These are phyloP conservation scores for Coffea canephora DNA, from an alignment of 257 asterid genomes.

Conservation along the genomic window DNA sequence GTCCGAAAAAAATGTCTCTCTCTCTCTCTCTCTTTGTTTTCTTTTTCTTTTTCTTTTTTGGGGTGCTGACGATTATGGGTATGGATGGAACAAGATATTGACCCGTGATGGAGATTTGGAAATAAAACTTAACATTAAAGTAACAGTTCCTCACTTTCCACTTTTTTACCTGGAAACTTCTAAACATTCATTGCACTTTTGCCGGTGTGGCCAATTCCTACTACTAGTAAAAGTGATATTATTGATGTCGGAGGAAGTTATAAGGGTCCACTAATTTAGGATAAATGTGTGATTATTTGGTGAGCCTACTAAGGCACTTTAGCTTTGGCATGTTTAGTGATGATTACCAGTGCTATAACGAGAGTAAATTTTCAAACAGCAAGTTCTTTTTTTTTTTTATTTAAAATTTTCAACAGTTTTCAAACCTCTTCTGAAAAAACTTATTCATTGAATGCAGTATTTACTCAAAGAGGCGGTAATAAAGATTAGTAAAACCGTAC, in stretches of 20 bases:
- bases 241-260: neutral
- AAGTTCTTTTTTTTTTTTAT: too few relatives aligned
- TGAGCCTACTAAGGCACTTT: neutral
- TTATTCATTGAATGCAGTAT: too few relatives aligned
- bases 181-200: neutral
- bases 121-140: too few relatives aligned
- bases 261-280: neutral
- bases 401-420: too few relatives aligned
- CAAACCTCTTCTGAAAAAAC: too few relatives aligned
- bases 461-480: too few relatives aligned
- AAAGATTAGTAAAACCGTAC: too few relatives aligned
- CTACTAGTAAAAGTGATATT: neutral
- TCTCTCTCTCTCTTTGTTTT: too few relatives aligned
- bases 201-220: neutral
- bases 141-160: neutral
- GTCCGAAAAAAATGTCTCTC: too few relatives aligned
- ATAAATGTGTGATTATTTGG: neutral
- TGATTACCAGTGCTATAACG: neutral
- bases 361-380: too few relatives aligned
- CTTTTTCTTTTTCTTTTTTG: too few relatives aligned
- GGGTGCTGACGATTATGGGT: too few relatives aligned
- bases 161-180: neutral
- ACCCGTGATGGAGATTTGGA: neutral
- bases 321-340: neutral
- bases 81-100: neutral